Base-by-base conservation (phyloP, 176 grass and related monocot species). In the Zizania latifolia region DNA sequence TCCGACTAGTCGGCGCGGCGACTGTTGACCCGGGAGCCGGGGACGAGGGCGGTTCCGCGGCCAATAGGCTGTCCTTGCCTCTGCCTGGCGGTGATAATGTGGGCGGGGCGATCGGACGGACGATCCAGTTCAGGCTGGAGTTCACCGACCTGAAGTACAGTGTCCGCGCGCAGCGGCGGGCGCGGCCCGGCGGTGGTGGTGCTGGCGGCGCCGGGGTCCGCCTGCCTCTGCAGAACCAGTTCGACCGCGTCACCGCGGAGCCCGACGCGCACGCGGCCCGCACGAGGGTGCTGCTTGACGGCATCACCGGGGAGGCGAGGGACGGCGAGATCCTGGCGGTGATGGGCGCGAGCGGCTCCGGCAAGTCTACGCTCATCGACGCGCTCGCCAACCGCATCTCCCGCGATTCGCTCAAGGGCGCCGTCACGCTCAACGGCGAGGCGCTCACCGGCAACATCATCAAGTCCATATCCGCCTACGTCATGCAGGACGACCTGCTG, bases 401-500 rank as follows among this genome's bases (percentile, higher is more conserved):
- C 23, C 76, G 87, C 45, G 86, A 72, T 60, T 85, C 88, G 71
- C 84, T 97, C 56, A 86, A 91, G 85, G 94, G 94, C 51, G 48
- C 50, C 60, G 69, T 90, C 57, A 89, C 88, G 81, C 78, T 97
- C 62, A 97, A 97, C 51, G 86, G 90, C 32, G 94, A 93, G 82
- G 55, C 73, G 14, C 86, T 97, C 28, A 85, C 85, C 0, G 82
- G 78, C 46, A 71, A 65, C 57, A 48, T 89, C 51, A 28, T 93
- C 32, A 93, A 92, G 81, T 78, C 82, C 70, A 97, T 97, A 57
- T 97, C 94, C 3, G 94, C 94, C 0, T 93, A 97, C 85, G 94
- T 97, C 31, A 97, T 97, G 94, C 94, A 97, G 83, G 94, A 97
- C 77, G 94, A 97, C 77, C 70, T 97, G 54, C 74, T 97, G 43